Percentiles rank a stretch among this genome's conserved stretches.
Evolutionary conservation across 1,139 yeast species (phyloP).

Genomic region (Lodderomyces beijingensis): DNA sequence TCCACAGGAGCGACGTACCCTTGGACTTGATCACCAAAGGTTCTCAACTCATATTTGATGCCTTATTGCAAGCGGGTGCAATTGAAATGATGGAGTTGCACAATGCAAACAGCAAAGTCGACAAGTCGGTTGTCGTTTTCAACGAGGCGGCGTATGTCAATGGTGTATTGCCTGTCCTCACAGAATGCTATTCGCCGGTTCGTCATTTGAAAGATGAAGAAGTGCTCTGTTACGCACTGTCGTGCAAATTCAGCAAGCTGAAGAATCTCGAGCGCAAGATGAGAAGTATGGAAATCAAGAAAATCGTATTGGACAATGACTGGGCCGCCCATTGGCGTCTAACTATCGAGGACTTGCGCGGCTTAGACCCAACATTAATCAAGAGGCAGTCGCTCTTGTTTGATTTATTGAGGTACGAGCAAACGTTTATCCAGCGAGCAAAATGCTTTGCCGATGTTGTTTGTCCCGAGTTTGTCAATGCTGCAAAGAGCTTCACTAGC

Average conservation of each 20-base stretch:
- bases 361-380: slow-evolving; percentile 51
- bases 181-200: slow-evolving; percentile 31
- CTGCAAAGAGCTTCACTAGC: slow-evolving; percentile 38
- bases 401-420: slow-evolving; percentile 72
- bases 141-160: slow-evolving; percentile 20
- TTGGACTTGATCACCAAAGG: slow-evolving; percentile 54
- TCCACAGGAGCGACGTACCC: slow-evolving; percentile 47
- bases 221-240: slow-evolving; percentile 35
- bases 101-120: slow-evolving; percentile 8
- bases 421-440: slow-evolving; percentile 67
- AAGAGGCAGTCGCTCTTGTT: slow-evolving; percentile 74
- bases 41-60: slow-evolving; percentile 48
- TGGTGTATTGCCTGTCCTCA: slow-evolving; percentile 38
- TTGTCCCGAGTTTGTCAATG: slow-evolving; percentile 43
- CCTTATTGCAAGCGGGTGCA: slow-evolving; percentile 45
- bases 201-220: slow-evolving; percentile 19
- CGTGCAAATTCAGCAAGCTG: slow-evolving; percentile 33
- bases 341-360: slow-evolving; percentile 51
- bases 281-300: slow-evolving; percentile 32
- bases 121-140: slow-evolving; percentile 18
- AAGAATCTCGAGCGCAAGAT: slow-evolving; percentile 34
- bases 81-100: slow-evolving; percentile 19
- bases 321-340: slow-evolving; percentile 80
- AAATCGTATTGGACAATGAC: slow-evolving; percentile 43
- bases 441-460: slow-evolving; percentile 54